Evolutionary conservation across 2,329 filamentous ascomycete genomes (phyloP).

Genomic region (Penicillium frequentans): DNA sequence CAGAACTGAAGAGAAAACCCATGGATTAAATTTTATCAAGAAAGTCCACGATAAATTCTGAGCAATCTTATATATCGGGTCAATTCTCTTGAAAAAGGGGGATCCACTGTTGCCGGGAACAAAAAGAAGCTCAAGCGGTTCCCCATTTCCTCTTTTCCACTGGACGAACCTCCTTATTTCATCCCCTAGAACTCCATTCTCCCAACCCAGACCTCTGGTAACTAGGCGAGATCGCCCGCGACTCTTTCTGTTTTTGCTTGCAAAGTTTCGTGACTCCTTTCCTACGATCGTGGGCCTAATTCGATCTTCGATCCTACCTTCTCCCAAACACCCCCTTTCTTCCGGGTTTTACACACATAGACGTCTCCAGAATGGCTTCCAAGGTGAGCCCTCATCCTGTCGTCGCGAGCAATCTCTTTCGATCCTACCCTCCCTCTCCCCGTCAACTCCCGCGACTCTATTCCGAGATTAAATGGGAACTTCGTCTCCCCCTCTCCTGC

Average conservation of each 20-base stretch:
- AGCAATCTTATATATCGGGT: background rate
- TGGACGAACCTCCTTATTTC: constrained; percentile 5
- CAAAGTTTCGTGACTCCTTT: constrained; percentile 1
- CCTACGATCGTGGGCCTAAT: background rate
- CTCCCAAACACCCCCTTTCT: constrained; percentile 13
- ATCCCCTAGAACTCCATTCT: background rate
- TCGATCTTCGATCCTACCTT: constrained; percentile 3
- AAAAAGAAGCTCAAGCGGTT: constrained; percentile 11
- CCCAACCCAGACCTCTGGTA: background rate
- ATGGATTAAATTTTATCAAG: too few species aligned
- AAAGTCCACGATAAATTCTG: too few species aligned
- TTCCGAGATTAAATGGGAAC: constrained; percentile 1
- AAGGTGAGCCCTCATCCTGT: constrained; percentile 17
- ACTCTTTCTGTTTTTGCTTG: background rate
- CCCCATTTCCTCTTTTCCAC: constrained; percentile 6
- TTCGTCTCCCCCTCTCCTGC: background rate
- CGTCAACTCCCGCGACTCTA: background rate
- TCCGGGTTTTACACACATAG: background rate
- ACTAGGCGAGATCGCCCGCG: background rate
- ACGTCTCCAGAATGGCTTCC: constrained; percentile 21
- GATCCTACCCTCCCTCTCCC: background rate
- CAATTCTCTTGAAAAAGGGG: constrained; percentile 1
- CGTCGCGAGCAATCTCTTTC: background rate
- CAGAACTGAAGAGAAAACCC: too few species aligned
- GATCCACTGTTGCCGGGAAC: constrained; percentile 7